Conservation (phyloP, 2,329 filamentous ascomycete genomes). For the Alternaria novae-zelandiae region DNA sequence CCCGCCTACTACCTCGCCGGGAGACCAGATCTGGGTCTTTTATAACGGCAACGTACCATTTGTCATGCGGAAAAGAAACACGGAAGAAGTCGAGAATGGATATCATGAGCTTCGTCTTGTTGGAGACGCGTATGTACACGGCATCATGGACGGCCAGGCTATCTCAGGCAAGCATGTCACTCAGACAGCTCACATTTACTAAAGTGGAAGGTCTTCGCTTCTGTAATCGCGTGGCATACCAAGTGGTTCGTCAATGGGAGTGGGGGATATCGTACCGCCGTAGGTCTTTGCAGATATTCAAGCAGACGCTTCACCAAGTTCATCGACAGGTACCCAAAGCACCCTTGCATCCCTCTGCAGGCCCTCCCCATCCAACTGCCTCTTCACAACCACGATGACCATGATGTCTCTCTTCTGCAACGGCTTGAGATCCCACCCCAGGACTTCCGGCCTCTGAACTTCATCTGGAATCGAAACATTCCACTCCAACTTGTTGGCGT, state of each 20-base stretch:
- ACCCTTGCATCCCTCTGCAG: not conserved
- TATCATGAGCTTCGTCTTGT: not conserved
- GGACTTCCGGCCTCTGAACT: conserved; percentile 4
- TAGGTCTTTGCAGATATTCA: not conserved
- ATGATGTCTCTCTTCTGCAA: conserved; percentile 22
- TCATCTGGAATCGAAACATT: conserved; percentile 9
- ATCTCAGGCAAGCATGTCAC: not conserved
- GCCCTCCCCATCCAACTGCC: conserved; percentile 7
- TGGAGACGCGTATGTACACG: not conserved
- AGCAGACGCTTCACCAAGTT: not conserved
- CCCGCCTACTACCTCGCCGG: not conserved
- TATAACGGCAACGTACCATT: not conserved
- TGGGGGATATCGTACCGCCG: not conserved
- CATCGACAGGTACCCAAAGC: not conserved
- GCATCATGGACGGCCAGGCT: not conserved
- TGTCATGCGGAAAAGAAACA: not conserved
- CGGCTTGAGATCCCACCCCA: conserved; percentile 37
- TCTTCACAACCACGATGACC: conserved; percentile 28
- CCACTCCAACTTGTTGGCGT: conserved; percentile 5
- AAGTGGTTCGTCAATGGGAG: not conserved
- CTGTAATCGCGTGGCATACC: not conserved
- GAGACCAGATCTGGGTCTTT: not conserved
- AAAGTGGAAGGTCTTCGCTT: not conserved
- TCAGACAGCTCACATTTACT: not conserved
- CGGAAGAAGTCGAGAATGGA: not conserved